A percentile compares a stretch with the other conserved stretches of the same genome.
Conservation (phyloP, 495 filamentous ascomycete genomes). For the Corynascus novoguineensis region DNA sequence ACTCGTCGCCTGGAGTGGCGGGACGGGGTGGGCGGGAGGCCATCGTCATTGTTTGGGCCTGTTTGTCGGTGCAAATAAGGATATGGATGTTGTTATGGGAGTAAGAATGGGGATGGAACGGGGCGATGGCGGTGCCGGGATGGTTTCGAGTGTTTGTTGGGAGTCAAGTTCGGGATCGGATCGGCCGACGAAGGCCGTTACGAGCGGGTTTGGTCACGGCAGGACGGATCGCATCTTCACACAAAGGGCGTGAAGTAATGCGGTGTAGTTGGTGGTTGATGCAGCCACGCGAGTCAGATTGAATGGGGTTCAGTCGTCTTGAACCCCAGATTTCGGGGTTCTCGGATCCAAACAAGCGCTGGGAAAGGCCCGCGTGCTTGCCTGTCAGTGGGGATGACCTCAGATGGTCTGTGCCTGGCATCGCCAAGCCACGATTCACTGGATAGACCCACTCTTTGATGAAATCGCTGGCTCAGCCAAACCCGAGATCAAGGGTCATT, state of each 20-base stretch:
- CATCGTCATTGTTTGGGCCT: neutral
- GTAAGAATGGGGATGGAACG: neutral
- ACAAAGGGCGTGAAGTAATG: neutral
- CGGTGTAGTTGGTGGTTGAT: neutral
- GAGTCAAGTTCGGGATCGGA: neutral
- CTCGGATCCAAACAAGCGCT: neutral
- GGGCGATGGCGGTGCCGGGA: neutral
- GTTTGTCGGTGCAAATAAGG: no score
- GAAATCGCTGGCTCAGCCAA: no score
- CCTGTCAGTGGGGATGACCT: neutral
- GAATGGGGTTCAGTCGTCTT: neutral
- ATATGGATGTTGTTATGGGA: neutral
- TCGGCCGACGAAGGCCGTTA: neutral
- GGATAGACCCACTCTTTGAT: no score
- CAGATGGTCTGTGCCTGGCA: neutral
- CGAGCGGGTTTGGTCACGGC: neutral
- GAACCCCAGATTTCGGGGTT: neutral
- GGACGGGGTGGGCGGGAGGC: neutral
- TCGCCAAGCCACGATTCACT: neutral
- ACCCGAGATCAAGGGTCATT: no score
- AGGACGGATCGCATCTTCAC: slow-evolving; percentile 6
- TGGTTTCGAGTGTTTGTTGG: neutral
- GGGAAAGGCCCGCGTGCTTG: no score
- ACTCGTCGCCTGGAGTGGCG: slow-evolving; percentile 17
- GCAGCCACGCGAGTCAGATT: neutral